Evolutionary conservation across 2,329 filamentous ascomycete species (phyloP).

Genomic region (Cercospora zeae-maydis): DNA sequence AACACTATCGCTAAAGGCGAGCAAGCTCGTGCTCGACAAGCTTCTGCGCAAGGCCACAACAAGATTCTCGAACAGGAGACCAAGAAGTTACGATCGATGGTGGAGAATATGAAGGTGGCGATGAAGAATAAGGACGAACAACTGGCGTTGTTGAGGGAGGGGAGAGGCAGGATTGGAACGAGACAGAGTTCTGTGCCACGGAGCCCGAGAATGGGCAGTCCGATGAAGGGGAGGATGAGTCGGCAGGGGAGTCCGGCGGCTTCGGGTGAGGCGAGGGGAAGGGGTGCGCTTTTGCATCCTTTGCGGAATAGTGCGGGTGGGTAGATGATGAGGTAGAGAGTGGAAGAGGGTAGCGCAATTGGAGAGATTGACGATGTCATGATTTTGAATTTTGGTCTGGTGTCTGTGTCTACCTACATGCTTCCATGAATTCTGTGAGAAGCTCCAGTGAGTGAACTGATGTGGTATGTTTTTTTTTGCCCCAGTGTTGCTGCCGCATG

Average conservation of each 20-base stretch:
- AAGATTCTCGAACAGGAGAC: conserved; percentile 29
- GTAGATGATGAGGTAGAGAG: background rate
- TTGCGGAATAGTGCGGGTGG: conserved; percentile 19
- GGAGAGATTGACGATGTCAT: background rate
- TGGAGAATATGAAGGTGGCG: conserved; percentile 30
- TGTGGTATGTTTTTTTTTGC: no score
- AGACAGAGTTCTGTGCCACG: conserved; percentile 38
- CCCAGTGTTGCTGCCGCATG: no score
- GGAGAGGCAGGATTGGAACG: conserved; percentile 36
- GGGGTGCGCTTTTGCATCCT: conserved; percentile 23
- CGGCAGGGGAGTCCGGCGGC: conserved; percentile 34
- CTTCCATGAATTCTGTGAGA: no score
- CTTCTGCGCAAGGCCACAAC: conserved; percentile 26
- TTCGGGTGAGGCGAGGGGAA: conserved; percentile 12
- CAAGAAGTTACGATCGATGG: conserved; percentile 26
- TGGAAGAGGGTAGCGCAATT: background rate
- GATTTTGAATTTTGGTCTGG: no score
- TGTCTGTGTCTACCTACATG: no score
- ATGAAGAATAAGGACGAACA: conserved; percentile 37
- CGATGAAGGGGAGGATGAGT: conserved; percentile 31
- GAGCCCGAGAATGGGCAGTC: conserved; percentile 35
- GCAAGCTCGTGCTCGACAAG: conserved; percentile 26
- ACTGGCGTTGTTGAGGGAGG: conserved; percentile 34
- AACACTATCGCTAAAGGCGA: conserved; percentile 32
- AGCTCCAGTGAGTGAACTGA: no score